Evolutionary conservation across 2,329 filamentous ascomycete species (phyloP).

Genomic region (Sordariomycetes sp.): DNA sequence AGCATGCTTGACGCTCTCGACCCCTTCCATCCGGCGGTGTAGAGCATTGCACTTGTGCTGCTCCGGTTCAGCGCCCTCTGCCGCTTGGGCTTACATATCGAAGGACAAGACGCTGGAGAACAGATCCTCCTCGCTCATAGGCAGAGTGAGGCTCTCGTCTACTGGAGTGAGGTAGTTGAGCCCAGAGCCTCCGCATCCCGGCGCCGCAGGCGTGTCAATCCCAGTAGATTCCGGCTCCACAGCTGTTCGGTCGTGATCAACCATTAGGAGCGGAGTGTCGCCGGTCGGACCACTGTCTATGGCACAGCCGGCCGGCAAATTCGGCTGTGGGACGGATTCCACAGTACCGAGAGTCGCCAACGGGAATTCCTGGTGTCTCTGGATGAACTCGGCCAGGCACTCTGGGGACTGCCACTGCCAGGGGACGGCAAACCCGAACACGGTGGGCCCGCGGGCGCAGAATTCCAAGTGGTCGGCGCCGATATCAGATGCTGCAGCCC

Average conservation of each 20-base stretch:
- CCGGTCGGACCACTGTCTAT: neutral
- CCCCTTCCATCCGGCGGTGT: neutral
- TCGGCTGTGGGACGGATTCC: neutral
- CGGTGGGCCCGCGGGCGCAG: neutral
- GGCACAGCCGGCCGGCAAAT: neutral
- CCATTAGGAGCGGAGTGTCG: neutral
- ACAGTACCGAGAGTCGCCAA: neutral
- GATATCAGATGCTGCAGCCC: neutral
- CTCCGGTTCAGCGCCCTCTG: neutral
- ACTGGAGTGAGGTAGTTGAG: neutral
- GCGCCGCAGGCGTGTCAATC: neutral
- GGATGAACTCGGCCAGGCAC: neutral
- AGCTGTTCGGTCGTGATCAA: neutral
- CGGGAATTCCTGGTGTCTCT: neutral
- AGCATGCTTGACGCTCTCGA: too few species aligned
- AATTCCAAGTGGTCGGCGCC: neutral
- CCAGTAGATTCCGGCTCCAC: neutral
- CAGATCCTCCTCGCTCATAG: neutral
- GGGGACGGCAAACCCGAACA: neutral
- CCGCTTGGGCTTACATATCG: neutral
- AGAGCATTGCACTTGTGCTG: neutral
- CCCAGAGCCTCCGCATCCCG: neutral
- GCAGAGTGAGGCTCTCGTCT: neutral
- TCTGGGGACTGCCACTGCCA: slow-evolving; percentile 1
- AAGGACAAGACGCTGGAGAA: neutral